Percentiles rank a stretch among this genome's conserved stretches.
Conservation (phyloP, 208 protist species). For the Vickermania spadyakhi region DNA sequence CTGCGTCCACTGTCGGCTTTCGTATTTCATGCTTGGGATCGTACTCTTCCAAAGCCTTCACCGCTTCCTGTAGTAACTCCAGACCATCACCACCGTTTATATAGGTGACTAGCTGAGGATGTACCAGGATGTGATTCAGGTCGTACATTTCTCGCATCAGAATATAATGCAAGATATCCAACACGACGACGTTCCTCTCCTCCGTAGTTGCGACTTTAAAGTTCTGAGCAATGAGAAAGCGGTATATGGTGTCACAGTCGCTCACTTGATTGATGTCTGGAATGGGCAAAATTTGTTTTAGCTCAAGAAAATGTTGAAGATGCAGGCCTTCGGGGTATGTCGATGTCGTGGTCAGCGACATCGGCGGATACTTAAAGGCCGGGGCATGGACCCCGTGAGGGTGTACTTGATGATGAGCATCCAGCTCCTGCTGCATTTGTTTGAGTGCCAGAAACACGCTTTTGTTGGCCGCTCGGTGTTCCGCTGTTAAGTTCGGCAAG, state of each 20-base stretch:
- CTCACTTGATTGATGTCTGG: constrained; percentile 42
- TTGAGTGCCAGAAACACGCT: constrained; percentile 22
- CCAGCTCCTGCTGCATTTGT: constrained; percentile 25
- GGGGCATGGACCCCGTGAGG: constrained; percentile 11
- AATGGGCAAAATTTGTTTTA: constrained; percentile 38
- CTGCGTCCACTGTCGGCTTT: not conserved
- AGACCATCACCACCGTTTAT: constrained; percentile 42
- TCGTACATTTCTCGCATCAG: constrained; percentile 42
- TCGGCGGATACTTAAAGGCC: constrained; percentile 13
- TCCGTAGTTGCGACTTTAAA: constrained; percentile 12
- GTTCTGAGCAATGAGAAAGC: constrained; percentile 41
- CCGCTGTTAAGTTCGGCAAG: constrained; percentile 13
- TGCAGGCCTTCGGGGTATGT: constrained; percentile 32
- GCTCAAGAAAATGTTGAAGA: constrained; percentile 13
- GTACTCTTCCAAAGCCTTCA: constrained; percentile 15
- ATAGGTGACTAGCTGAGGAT: constrained; percentile 25
- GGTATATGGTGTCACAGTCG: constrained; percentile 52
- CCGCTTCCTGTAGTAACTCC: constrained; percentile 26
- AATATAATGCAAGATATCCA: constrained; percentile 37
- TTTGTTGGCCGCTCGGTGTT: constrained; percentile 27
- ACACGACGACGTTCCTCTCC: constrained; percentile 9
- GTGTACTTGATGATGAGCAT: constrained; percentile 17
- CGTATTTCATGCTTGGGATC: constrained; percentile 3
- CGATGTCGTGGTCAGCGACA: not conserved
- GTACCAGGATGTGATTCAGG: constrained; percentile 39